Base-by-base conservation (phyloP, 2,329 filamentous ascomycete genomes). In the Aspergillus fijiensis region DNA sequence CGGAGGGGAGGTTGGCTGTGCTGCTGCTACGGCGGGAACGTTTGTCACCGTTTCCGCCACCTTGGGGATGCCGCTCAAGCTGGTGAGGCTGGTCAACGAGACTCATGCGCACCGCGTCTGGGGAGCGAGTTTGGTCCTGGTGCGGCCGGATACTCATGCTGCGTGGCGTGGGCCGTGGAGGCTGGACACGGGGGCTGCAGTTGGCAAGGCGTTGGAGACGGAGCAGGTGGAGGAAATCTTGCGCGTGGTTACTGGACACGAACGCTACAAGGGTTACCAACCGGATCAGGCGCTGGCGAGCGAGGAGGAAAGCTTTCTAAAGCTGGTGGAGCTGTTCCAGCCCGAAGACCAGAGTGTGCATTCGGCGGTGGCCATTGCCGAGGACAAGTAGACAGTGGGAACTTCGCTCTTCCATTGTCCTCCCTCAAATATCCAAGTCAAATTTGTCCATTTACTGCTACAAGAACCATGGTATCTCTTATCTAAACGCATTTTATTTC, bases 141-240 rank as follows among this genome's bases (percentile, higher is more conserved):
- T 73, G 25, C 51, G 69, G 21, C 70, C 70, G 2, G 71, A 72
- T 58, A 66, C 65, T n/a, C 67, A 70, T 55, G 69, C 72, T 52
- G 68, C 66, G 1, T 74, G 71, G 71, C 49, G 69, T 14, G 56
- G 51, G 21, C 16, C 14, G 10, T 45, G 39, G 39, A 45, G 39
- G 6, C 39, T 45, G 5, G 16, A 45, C 14, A n/a, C 39, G 39
- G 23, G 23, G 23, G 5, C 5, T 19, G 14, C 16, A 16, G 39
- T 16, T 45, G 49, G 31, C 16, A 5, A 51, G 14, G 49, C 27
- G 3, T 23, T 51, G 14, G 5, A 7, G 25, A 29, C 27, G 10
- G 27, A 51, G 25, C 27, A 51, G n/a, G 49, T 51, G 7, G 14
- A 31, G 49, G 49, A 33, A 3, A 51, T 51, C 25, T 5, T 51